These are phyloP conservation scores for Didymella keratinophila DNA, from an alignment of 2,329 filamentous ascomycete genomes.

Conservation along the genomic window DNA sequence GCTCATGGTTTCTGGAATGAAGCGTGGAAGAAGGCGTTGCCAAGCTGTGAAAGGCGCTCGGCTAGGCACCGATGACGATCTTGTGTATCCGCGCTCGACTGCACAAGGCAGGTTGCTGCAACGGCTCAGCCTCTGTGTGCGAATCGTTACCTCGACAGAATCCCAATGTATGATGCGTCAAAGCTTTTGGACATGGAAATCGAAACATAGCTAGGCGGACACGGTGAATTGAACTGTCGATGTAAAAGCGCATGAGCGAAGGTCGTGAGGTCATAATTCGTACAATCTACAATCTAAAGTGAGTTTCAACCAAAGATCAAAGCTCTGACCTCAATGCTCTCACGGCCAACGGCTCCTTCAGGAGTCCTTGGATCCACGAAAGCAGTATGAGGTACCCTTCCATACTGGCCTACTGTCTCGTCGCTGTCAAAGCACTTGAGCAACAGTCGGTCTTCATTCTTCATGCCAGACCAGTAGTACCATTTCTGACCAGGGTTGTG, in stretches of 20 bases:
- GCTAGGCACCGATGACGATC: slow-evolving; percentile 10
- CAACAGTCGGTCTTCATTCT: slow-evolving; percentile 72
- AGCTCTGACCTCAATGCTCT: slow-evolving; percentile 89
- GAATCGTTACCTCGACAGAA: neutral
- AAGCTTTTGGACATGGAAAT: neutral
- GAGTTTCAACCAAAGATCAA: slow-evolving; percentile 73
- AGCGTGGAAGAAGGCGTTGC: slow-evolving; percentile 12
- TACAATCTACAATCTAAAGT: neutral
- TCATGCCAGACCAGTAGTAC: slow-evolving; percentile 84
- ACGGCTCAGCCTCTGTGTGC: neutral
- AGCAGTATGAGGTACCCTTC: slow-evolving; percentile 59
- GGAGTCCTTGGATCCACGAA: slow-evolving; percentile 79
- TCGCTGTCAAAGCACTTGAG: slow-evolving; percentile 81
- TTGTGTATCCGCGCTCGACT: slow-evolving; percentile 4
- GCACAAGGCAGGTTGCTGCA: neutral
- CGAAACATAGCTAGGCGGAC: neutral
- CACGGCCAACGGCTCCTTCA: slow-evolving; percentile 72
- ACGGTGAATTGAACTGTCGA: neutral
- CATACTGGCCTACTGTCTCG: slow-evolving; percentile 36
- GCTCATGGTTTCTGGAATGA: slow-evolving; percentile 4
- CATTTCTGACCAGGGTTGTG: slow-evolving; percentile 71
- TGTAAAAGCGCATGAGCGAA: neutral
- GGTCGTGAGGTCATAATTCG: slow-evolving; percentile 2
- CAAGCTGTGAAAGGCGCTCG: slow-evolving; percentile 11
- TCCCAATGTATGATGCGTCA: neutral